These are phyloP conservation scores for Arachnomyces sp. DNA, from an alignment of 2,329 filamentous ascomycete species.

Conservation along the genomic window DNA sequence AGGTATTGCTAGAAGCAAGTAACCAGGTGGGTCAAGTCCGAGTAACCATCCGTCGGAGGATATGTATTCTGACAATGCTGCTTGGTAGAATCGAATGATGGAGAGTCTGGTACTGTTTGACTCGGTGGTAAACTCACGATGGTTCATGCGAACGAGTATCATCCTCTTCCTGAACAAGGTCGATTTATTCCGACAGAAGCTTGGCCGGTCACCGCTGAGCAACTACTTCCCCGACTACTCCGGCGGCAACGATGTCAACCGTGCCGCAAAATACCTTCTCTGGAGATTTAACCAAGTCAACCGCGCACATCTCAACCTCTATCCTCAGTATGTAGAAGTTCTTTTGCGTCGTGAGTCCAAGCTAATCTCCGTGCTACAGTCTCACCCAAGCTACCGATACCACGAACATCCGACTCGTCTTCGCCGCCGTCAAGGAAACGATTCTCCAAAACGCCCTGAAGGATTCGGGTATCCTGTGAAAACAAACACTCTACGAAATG, in stretches of 20 bases:
- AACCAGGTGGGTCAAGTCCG: constrained; percentile 67
- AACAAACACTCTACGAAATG: neutral
- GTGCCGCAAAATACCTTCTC: constrained; percentile 92
- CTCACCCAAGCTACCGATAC: constrained; percentile 98
- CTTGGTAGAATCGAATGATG: constrained; percentile 99
- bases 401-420: constrained; percentile 94
- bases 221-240: constrained; percentile 99
- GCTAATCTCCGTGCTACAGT: constrained; percentile 45
- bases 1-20: constrained; percentile 91
- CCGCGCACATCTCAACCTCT: constrained; percentile 87
- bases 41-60: neutral
- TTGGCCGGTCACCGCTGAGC: constrained; percentile 76
- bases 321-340: constrained; percentile 72
- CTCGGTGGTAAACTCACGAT: constrained; percentile 95
- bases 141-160: constrained; percentile 99
- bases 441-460: constrained; percentile 97
- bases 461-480: constrained; percentile 89
- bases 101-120: constrained; percentile 94
- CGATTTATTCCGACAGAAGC: constrained; percentile 93
- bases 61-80: neutral
- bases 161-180: constrained; percentile 99
- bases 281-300: constrained; percentile 99
- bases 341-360: constrained; percentile 9
- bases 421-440: constrained; percentile 96
- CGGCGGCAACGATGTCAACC: constrained; percentile 94